Evolutionary conservation across 2,329 filamentous ascomycete species (phyloP).

Genomic region (Trichoderma asperellum): DNA sequence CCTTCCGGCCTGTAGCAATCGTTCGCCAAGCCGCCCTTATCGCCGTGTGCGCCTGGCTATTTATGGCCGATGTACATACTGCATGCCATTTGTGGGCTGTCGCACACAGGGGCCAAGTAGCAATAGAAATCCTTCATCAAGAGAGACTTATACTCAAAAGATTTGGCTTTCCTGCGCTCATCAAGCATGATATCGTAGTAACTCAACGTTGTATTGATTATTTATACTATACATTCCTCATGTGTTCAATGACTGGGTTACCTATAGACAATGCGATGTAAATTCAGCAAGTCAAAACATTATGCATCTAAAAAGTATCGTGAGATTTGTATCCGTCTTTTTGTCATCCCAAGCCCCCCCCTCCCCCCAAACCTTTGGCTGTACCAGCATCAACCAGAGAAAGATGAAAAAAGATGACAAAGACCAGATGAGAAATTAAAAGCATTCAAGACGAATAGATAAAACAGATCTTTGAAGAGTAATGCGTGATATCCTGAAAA

Average conservation of each 20-base stretch:
- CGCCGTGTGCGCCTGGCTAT: background rate
- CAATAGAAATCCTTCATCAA: background rate
- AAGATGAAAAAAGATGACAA: conserved; percentile 10
- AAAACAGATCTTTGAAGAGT: conserved; percentile 29
- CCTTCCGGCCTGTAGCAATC: background rate
- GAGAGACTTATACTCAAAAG: background rate
- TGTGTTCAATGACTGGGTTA: background rate
- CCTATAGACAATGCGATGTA: background rate
- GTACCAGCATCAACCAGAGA: background rate
- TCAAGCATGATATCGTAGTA: background rate
- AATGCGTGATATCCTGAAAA: conserved; percentile 22
- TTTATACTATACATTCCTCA: background rate
- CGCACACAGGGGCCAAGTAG: background rate
- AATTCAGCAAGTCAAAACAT: background rate
- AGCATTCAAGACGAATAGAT: conserved; percentile 11
- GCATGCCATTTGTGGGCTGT: background rate
- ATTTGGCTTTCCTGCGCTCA: background rate
- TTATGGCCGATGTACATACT: background rate
- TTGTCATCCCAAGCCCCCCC: background rate
- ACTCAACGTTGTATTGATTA: background rate
- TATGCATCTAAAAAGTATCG: conserved; percentile 11
- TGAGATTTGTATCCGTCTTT: conserved; percentile 22
- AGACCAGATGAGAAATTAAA: background rate
- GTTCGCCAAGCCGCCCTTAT: background rate
- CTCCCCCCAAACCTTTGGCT: background rate